These are phyloP conservation scores for Lentinus tigrinus DNA, from an alignment of 768 basidiomycete genomes.

Conservation along the genomic window DNA sequence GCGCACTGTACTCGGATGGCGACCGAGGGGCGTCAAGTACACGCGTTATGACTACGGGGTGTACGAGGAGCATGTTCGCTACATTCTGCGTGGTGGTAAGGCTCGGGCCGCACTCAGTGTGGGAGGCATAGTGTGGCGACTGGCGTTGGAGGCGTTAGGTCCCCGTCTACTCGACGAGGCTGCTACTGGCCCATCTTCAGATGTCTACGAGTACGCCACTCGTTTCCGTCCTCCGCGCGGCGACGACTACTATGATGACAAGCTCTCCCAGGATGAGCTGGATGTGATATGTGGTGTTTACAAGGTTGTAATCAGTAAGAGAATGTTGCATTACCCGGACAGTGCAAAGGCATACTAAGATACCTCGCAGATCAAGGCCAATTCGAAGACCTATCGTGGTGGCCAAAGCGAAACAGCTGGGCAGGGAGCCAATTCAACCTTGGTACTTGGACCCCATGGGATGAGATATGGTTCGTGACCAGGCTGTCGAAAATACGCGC, in stretches of 20 bases:
- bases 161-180: background rate
- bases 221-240: background rate
- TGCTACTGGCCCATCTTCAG: background rate
- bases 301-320: background rate
- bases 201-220: background rate
- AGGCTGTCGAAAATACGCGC: too few relatives aligned
- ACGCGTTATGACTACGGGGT: background rate
- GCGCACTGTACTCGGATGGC: background rate
- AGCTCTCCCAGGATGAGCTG: background rate
- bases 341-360: too few relatives aligned
- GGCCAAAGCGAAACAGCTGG: too few relatives aligned
- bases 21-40: background rate
- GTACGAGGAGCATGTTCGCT: background rate
- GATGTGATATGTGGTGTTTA: constrained; percentile 10
- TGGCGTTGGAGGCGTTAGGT: constrained; percentile 4
- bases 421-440: too few relatives aligned
- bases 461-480: too few relatives aligned
- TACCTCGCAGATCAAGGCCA: too few relatives aligned
- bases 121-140: constrained; percentile 4
- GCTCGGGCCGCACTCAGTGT: constrained; percentile 1
- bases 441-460: too few relatives aligned
- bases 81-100: background rate
- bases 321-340: too few relatives aligned
- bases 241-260: background rate
- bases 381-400: too few relatives aligned